Conservation (phyloP, 1,139 yeast genomes). For the Lodderomyces oxycetoniae region DNA sequence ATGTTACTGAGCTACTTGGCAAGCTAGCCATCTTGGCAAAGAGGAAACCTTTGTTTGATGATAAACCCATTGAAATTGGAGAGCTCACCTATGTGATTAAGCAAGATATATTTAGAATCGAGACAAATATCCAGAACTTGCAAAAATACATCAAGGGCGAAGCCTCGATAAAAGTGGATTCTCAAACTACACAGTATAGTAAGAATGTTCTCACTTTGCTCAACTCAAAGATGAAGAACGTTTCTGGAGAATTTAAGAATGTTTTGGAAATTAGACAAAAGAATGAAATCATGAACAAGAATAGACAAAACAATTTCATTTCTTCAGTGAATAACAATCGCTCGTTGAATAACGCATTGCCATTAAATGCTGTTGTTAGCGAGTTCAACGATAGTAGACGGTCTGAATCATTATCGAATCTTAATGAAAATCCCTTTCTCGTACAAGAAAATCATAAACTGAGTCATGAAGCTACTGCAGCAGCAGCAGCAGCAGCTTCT, state of each 20-base stretch:
- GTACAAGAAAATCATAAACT: conserved; percentile 6
- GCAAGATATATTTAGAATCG: conserved; percentile 85
- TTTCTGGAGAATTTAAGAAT: conserved; percentile 84
- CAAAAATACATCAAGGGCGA: conserved; percentile 53
- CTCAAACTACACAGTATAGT: conserved; percentile 66
- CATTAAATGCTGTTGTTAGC: conserved; percentile 13
- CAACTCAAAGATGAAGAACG: conserved; percentile 85
- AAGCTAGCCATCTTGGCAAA: conserved; percentile 82
- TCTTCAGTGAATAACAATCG: conserved; percentile 42
- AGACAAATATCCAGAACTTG: conserved; percentile 65
- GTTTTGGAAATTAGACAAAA: conserved; percentile 85
- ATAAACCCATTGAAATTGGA: conserved; percentile 88
- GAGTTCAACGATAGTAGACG: conserved; percentile 1
- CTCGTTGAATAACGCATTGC: conserved; percentile 23
- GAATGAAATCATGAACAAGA: conserved; percentile 75
- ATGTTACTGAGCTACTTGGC: conserved; percentile 78
- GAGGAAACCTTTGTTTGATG: conserved; percentile 90
- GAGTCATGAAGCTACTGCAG: neutral
- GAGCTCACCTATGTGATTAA: conserved; percentile 90
- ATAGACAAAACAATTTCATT: conserved; percentile 80
- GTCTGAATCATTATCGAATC: conserved; percentile 8
- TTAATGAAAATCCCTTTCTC: conserved; percentile 44
- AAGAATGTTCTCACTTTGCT: conserved; percentile 82
- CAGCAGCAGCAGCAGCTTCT: neutral
- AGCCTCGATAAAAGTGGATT: conserved; percentile 42